Conservation (phyloP, 768 basidiomycete genomes). For the Leucosporidium creatinivorum region DNA sequence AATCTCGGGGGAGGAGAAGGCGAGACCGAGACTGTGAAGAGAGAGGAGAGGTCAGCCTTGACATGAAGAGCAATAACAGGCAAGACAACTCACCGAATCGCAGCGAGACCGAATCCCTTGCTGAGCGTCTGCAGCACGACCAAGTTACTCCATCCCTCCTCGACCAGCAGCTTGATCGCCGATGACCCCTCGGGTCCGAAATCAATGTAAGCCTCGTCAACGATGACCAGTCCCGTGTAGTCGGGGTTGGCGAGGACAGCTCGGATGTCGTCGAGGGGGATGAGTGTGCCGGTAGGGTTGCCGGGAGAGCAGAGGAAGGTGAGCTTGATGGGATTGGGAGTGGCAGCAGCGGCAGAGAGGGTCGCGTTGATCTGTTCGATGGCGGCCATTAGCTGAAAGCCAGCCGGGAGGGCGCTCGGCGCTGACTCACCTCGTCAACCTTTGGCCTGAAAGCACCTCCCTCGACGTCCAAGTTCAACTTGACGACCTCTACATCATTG, state of each 20-base stretch:
- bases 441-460: constrained; percentile 72
- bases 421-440: constrained; percentile 59
- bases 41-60: not conserved
- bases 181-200: constrained; percentile 52
- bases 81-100: constrained; percentile 62
- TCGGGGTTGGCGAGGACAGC: constrained; percentile 64
- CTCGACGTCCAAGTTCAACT: constrained; percentile 69
- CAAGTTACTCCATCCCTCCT: constrained; percentile 71
- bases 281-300: constrained; percentile 85
- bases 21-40: constrained; percentile 57
- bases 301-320: constrained; percentile 95
- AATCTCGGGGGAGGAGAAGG: constrained; percentile 78
- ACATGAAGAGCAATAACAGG: not conserved
- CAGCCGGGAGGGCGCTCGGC: not conserved
- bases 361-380: constrained; percentile 59
- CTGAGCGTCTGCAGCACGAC: constrained; percentile 95
- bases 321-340: constrained; percentile 60
- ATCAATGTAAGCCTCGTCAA: constrained; percentile 98
- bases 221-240: constrained; percentile 84
- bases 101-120: constrained; percentile 92
- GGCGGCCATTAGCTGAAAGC: not conserved
- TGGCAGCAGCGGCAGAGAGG: constrained; percentile 46
- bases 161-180: constrained; percentile 50
- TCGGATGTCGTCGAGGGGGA: constrained; percentile 63
- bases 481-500: constrained; percentile 79